Conservation (phyloP, 805 yeast genomes). For the Monosporozyma aerobia region DNA sequence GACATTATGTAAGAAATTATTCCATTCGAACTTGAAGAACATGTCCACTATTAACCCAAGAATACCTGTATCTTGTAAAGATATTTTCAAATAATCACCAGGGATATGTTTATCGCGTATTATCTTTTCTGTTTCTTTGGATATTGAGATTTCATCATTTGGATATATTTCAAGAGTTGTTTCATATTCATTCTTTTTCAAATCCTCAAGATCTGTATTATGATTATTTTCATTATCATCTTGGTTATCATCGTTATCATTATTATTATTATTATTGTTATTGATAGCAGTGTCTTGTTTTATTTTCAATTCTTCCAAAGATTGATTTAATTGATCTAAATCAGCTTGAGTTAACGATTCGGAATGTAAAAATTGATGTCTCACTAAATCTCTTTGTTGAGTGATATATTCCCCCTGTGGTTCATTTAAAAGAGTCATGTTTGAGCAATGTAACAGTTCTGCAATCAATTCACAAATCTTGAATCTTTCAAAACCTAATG, state of each 20-base stretch:
- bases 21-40: conserved; percentile 71
- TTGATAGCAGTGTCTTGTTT: background rate
- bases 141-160: conserved; percentile 17
- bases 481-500: conserved; percentile 86
- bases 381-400: conserved; percentile 56
- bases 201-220: conserved; percentile 11
- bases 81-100: conserved; percentile 65
- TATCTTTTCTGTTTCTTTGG: conserved; percentile 21
- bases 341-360: conserved; percentile 6
- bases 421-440: conserved; percentile 84
- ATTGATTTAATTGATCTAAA: background rate
- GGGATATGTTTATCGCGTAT: conserved; percentile 45
- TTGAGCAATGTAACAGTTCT: conserved; percentile 90
- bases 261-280: background rate
- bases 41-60: conserved; percentile 50
- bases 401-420: conserved; percentile 60
- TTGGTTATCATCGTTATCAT: conserved; percentile 4
- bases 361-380: conserved; percentile 30
- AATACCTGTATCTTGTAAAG: conserved; percentile 53
- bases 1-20: conserved; percentile 74
- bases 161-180: conserved; percentile 8
- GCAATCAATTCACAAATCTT: conserved; percentile 89
- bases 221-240: conserved; percentile 5
- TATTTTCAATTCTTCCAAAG: conserved; percentile 2
- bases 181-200: conserved; percentile 5